Evolutionary conservation across 2,329 filamentous ascomycete species (phyloP), one percentile per base, ranked within the genome.

Genomic region (Pseudocercospora vitis): DNA sequence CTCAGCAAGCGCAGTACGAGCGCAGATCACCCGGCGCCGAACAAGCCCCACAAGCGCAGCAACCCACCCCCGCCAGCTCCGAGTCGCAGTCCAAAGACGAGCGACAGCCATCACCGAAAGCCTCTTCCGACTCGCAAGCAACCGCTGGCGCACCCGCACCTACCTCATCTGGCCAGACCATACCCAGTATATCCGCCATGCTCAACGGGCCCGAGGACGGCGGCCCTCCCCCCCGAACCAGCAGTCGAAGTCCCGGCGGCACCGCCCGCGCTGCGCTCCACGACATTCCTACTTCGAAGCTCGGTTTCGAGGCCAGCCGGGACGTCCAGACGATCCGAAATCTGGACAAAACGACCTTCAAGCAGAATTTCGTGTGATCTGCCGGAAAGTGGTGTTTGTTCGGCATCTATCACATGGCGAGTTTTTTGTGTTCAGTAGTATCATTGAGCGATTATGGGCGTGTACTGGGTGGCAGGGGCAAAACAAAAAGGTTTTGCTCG

Each of bases 141-240:
- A 64, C 71, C 23, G 61, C 70, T 52, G 69, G 70, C 60, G 71
- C 62, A 9, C 69, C 70, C 57, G 66, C 78, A 73, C 71, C 63
- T 12, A 51, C 52, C 5, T 66, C 58, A 26, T 67, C 66, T 18
- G 65, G 62, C 14, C 67, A 68, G 24, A 71, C 68, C 14, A 81
- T 84, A 23, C 82, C 82, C 7, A 80, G 77, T 59, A 81, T 83
- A 52, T 76, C 71, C 12, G 68, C 78, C 8, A 70, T 76, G 56
- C 71, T 76, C 50, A 75, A 74, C 54, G 69, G 65, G 29, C 61
- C 63, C 14, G 62, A 59, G 31, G 63, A 62, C 4, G 42, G 42
- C 7, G 42, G 42, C 4, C 64, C 63, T 19, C 58, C 53, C 32
- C 59, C 52, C 46, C 63, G 61, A 35, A 63, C 56, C 16, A 67